Percentiles rank a stretch among this genome's conserved stretches.
Evolutionary conservation across 805 yeast species (phyloP).

Genomic region (Candida sakaeoensis): DNA sequence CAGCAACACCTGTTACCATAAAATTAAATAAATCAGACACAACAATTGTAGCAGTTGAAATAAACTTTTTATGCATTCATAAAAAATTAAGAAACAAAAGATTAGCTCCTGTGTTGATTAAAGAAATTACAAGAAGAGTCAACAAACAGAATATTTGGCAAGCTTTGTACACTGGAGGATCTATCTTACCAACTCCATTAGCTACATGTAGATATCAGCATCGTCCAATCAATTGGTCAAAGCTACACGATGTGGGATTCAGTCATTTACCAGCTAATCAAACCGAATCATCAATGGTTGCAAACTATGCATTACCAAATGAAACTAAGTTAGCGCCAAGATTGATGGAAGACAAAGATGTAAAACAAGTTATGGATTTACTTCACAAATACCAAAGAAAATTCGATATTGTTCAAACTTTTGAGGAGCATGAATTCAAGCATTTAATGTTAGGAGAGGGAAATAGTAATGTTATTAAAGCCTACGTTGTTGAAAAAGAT

Average conservation of each 20-base stretch:
- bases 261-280: slow-evolving; percentile 70
- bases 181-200: slow-evolving; percentile 87
- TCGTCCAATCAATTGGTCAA: slow-evolving; percentile 90
- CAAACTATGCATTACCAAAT: slow-evolving; percentile 55
- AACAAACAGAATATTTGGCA: slow-evolving; percentile 87
- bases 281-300: slow-evolving; percentile 64
- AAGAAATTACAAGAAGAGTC: slow-evolving; percentile 91
- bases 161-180: slow-evolving; percentile 92
- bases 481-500: slow-evolving; percentile 71
- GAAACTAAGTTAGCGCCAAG: slow-evolving; percentile 48
- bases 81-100: slow-evolving; percentile 91
- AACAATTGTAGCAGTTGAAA: slow-evolving; percentile 67
- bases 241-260: slow-evolving; percentile 86
- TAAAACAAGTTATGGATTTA: slow-evolving; percentile 59
- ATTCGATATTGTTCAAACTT: slow-evolving; percentile 70
- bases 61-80: slow-evolving; percentile 91
- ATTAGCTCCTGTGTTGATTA: slow-evolving; percentile 88
- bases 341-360: slow-evolving; percentile 53
- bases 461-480: slow-evolving; percentile 55
- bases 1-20: slow-evolving; percentile 79
- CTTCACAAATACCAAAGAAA: slow-evolving; percentile 60
- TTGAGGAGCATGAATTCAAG: slow-evolving; percentile 61
- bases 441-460: slow-evolving; percentile 74
- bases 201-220: slow-evolving; percentile 87
- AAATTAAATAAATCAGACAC: slow-evolving; percentile 50